phyloP scores from a whole-genome alignment of 768 basidiomycete genomes.

The Cubamyces sp. region DNA sequence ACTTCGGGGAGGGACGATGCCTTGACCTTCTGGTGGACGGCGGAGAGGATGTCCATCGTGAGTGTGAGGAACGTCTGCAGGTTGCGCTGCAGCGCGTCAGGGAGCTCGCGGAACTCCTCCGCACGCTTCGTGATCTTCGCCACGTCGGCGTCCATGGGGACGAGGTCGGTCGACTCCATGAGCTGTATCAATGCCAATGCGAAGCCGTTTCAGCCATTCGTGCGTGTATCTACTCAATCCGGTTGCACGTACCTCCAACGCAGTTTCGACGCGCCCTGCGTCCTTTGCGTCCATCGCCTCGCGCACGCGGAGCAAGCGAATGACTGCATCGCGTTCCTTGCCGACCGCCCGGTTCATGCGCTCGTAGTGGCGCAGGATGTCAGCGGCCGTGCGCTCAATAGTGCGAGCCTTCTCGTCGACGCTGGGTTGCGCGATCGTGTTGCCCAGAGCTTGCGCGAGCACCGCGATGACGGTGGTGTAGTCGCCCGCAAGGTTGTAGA shows the following conservation, averaged over 20 bases:
- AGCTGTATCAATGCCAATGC: conserved; percentile 50
- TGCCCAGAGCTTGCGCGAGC: conserved; percentile 86
- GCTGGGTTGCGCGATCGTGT: conserved; percentile 69
- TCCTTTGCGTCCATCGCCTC: conserved; percentile 81
- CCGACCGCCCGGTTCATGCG: conserved; percentile 74
- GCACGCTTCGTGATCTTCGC: conserved; percentile 83
- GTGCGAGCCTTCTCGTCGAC: conserved; percentile 62
- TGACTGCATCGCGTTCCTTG: conserved; percentile 72
- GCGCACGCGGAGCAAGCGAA: conserved; percentile 76
- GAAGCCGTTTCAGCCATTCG: background rate
- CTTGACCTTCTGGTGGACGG: conserved; percentile 79
- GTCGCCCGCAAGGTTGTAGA: conserved; percentile 94
- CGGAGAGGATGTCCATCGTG: conserved; percentile 91
- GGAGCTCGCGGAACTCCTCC: conserved; percentile 86
- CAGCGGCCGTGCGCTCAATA: conserved; percentile 74
- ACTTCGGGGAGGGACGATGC: conserved; percentile 71
- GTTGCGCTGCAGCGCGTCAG: conserved; percentile 88
- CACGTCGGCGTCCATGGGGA: conserved; percentile 87
- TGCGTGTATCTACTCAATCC: background rate
- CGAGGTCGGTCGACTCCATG: conserved; percentile 84
- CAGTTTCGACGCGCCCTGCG: conserved; percentile 70
- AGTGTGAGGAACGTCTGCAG: conserved; percentile 85
- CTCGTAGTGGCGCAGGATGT: conserved; percentile 82
- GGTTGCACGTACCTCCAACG: conserved; percentile 71
- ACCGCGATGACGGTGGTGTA: conserved; percentile 86